A percentile compares a stretch with the other conserved stretches of the same genome.
These are phyloP conservation scores for Citrus sinensis DNA, from an alignment of 345 rosid species.

Conservation along the genomic window DNA sequence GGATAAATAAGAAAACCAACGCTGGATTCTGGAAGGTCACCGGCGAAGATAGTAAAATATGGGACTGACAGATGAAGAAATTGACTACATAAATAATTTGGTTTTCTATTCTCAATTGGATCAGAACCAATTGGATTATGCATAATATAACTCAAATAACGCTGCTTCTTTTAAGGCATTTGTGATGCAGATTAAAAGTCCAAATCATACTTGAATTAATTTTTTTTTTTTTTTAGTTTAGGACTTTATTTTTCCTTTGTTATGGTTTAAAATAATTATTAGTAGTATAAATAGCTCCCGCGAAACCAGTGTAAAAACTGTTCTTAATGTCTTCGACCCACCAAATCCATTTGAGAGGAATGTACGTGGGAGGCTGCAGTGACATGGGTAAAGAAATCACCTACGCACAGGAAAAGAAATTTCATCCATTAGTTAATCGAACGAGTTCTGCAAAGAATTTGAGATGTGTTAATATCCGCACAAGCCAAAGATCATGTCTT, in stretches of 20 bases:
- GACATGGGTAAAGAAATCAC: constrained; percentile 4
- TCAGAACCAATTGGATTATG: constrained; percentile 14
- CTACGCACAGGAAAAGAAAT: constrained; percentile 14
- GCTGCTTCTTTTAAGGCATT: constrained; percentile 1
- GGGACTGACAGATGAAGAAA: background rate
- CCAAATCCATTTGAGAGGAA: constrained; percentile 7
- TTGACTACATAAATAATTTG: background rate
- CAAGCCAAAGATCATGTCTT: constrained; percentile 7
- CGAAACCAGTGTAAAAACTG: too few species aligned
- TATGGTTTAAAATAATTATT: too few species aligned
- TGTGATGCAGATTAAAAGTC: too few species aligned
- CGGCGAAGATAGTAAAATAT: too few species aligned
- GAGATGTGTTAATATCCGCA: background rate
- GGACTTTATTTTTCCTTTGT: too few species aligned
- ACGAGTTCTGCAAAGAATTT: background rate
- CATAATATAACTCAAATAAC: constrained; percentile 6
- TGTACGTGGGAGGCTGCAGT: constrained; percentile 9
- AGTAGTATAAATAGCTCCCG: too few species aligned
- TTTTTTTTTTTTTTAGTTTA: too few species aligned
- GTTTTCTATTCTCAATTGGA: background rate
- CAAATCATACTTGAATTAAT: too few species aligned
- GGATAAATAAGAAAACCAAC: too few species aligned
- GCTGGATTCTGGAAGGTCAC: too few species aligned
- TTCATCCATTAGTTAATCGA: background rate
- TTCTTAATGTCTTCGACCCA: constrained; percentile 10